Percentiles rank a stretch among this genome's conserved stretches.
phyloP scores from a whole-genome alignment of 768 basidiomycete genomes.

The Lactarius sp. region DNA sequence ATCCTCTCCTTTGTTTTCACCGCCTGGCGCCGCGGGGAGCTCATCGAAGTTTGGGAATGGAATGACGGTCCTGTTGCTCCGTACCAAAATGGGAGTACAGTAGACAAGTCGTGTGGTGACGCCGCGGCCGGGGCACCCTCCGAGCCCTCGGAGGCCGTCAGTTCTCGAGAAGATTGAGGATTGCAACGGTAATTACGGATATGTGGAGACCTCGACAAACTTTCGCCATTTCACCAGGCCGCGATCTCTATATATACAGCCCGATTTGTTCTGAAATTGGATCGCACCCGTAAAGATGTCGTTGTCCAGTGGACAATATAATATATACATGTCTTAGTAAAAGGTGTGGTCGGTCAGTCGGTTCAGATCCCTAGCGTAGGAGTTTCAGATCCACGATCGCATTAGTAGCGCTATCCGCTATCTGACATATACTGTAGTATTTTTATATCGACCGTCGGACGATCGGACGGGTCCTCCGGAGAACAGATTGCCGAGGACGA shows the following conservation, averaged over 20 bases:
- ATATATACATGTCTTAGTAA: not conserved
- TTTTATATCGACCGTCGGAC: not conserved
- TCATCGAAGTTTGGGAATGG: conserved; percentile 69
- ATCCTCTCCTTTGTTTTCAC: conserved; percentile 62
- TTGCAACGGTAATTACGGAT: conserved; percentile 6
- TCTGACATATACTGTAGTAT: not conserved
- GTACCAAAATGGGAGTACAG: conserved; percentile 26
- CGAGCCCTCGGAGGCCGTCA: conserved; percentile 15
- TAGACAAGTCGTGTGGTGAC: conserved; percentile 11
- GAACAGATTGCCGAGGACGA: not conserved
- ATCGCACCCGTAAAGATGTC: not conserved
- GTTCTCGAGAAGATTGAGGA: not conserved
- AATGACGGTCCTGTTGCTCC: conserved; percentile 43
- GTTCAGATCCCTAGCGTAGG: not conserved
- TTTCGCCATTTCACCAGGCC: not conserved
- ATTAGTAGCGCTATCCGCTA: not conserved
- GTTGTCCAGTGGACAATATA: not conserved
- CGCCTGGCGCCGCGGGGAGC: conserved; percentile 59
- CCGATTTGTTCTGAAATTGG: not conserved
- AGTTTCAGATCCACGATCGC: not conserved
- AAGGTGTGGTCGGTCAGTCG: not conserved
- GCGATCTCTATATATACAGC: not conserved
- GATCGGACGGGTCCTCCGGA: not conserved
- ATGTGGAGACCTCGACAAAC: not conserved
- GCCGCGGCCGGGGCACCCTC: conserved; percentile 12